phyloP scores from a whole-genome alignment of 352 stramenopile genomes.

The Pythium aristosporum region DNA sequence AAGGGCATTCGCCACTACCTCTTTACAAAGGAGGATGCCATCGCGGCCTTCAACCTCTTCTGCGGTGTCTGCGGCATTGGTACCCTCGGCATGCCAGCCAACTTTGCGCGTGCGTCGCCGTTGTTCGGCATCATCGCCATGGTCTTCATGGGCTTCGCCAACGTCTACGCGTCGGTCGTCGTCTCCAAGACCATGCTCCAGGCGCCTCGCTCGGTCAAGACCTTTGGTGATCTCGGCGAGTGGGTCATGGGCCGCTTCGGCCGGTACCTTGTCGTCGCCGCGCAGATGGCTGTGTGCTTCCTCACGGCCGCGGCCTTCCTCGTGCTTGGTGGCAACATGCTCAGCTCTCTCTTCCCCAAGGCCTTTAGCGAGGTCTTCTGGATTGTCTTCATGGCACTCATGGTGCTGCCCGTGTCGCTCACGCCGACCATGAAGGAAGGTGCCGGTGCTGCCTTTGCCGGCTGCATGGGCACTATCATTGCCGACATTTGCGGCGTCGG shows the following conservation, averaged over 20 bases:
- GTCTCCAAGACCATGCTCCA: slow-evolving; percentile 34
- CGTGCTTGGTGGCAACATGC: slow-evolving; percentile 49
- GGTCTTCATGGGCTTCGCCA: slow-evolving; percentile 36
- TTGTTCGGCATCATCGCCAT: slow-evolving; percentile 27
- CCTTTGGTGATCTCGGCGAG: slow-evolving; percentile 39
- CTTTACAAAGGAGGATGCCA: slow-evolving; percentile 36
- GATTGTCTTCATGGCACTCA: slow-evolving; percentile 40
- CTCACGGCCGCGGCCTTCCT: slow-evolving; percentile 38
- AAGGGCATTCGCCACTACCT: slow-evolving; percentile 23
- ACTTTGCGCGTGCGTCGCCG: slow-evolving; percentile 35
- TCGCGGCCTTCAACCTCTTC: slow-evolving; percentile 31
- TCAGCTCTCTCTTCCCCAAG: slow-evolving; percentile 47
- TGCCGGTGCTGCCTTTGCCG: slow-evolving; percentile 29
- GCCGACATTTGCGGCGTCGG: slow-evolving; percentile 30
- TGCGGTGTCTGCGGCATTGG: slow-evolving; percentile 42
- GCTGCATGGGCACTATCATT: slow-evolving; percentile 35
- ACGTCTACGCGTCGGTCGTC: slow-evolving; percentile 35
- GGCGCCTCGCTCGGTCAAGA: slow-evolving; percentile 31
- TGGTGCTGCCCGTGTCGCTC: slow-evolving; percentile 31
- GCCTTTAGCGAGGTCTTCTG: slow-evolving; percentile 23
- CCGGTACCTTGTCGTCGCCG: slow-evolving; percentile 28
- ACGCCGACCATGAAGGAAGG: slow-evolving; percentile 39
- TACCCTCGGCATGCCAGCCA: slow-evolving; percentile 38
- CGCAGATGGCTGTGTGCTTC: slow-evolving; percentile 29
- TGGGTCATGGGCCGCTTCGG: slow-evolving; percentile 32